Evolutionary conservation across 306 rosid genomes (phyloP), one percentile per base, ranked within the genome.

Genomic region (Vigna hirtella): DNA sequence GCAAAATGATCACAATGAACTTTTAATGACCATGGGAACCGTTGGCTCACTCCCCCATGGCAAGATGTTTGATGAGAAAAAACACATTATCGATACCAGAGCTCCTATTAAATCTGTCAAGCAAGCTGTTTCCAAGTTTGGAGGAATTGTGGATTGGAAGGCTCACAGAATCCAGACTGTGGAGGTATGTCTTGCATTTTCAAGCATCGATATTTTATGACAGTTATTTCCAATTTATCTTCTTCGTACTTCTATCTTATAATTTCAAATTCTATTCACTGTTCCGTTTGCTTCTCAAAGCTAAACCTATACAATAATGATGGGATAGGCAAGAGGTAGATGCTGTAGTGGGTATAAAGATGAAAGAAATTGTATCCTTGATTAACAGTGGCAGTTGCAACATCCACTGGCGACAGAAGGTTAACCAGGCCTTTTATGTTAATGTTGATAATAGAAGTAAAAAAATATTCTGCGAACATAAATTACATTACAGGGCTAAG

Each of bases 101-200:
- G 82, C 97, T 64, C 99, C 99, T 32, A 88, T 96, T 83, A 98
- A 96, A 80, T 96, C 99, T 66, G 99, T 96, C 77, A 93, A 96
- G 86, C 97, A 89, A 85, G 99, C 97, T 66, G 99, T 96, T 80
- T 91, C 99, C 58, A 96, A 91, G 82, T 93, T 89, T 84, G 99
- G 99, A 81, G 98, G 98, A 70, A 96, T 93, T 89, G 96, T 93
- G 73, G 98, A 96, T 83, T 96, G 99, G 99, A 96, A 96, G 86
- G 98, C 98, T 67, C 99, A 96, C 73, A 90, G 87, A 85, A 82
- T 90, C 73, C 96, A 88, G 78, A 91, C 96, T 47, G 97, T 91
- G 61, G 97, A 93, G 98, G 99, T 91, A 89, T 73, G 53, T 66
- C 66, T 79, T 84, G 62, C 71, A 45, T 72, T 86, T 63, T 2